Base-by-base conservation (phyloP, 805 yeast species). In the Jamesozyma piceae region DNA sequence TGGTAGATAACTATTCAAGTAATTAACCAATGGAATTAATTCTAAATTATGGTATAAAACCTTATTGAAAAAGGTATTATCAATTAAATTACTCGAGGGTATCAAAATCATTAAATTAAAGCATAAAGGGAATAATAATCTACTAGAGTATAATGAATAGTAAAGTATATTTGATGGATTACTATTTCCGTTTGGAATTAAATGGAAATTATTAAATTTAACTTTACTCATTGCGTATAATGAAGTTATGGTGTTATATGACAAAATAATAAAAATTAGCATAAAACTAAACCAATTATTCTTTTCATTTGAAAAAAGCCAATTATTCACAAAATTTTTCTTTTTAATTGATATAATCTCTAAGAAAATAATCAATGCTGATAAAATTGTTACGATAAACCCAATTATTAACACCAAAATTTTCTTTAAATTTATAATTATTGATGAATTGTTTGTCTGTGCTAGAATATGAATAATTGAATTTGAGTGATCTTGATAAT, bases 81-180 rank as follows among this genome's bases (percentile, higher is more conserved):
- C 20, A 20, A 39, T 42, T 5, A 42, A 38, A 14, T 13, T 13
- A 11, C 20, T 28, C 17, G 5, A 11, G 5, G 62, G 58, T 5
- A 61, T 46, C 17, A 61, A 35, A 8, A 53, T 53, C 54, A 60
- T 57, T 37, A 59, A 44, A 41, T 61, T 61, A 49, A 61, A 61
- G 38, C 64, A 60, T 15, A 61, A 43, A 6, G 65, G 65, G 29
- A 58, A 55, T 24, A 61, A 45, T n/a, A 61, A 47, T 49, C 64
- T 53, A 39, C 60, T 56, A 2, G 63, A 57, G 43, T 61, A 60
- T 6, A 61, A 47, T 1, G 64, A 60, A 37, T 52, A 61, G 36
- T 58, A 60, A 15, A 60, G 42, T 10, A 63, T 50, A 38, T 61
- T 61, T 30, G 53, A 47, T 17, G 65, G 65, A 36, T 56, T 61